These are phyloP conservation scores for Arthrobotrys sphaeroides DNA, from an alignment of 2,329 filamentous ascomycete species.

Conservation along the genomic window DNA sequence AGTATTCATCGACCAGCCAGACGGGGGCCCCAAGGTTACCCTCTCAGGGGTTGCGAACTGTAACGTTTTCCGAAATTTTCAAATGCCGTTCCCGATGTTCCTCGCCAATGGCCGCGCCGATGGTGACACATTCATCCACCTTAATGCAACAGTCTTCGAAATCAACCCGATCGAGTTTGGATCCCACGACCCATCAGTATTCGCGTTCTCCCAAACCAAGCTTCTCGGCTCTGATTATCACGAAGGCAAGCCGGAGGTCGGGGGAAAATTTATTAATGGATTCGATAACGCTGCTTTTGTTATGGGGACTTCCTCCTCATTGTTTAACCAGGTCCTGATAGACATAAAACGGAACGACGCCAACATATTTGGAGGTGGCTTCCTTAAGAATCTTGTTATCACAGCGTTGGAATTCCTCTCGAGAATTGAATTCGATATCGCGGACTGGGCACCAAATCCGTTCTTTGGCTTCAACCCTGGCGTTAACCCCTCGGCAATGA, in stretches of 20 bases:
- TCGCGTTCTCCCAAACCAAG: slow-evolving; percentile 74
- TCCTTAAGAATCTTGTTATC: slow-evolving; percentile 65
- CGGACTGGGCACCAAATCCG: slow-evolving; percentile 77
- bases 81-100: slow-evolving; percentile 77
- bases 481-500: slow-evolving; percentile 68
- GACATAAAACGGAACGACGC: slow-evolving; percentile 67
- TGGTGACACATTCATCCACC: slow-evolving; percentile 69
- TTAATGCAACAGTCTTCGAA: slow-evolving; percentile 80
- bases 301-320: slow-evolving; percentile 83
- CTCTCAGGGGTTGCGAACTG: slow-evolving; percentile 79
- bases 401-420: slow-evolving; percentile 69
- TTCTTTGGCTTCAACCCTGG: slow-evolving; percentile 73
- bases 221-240: slow-evolving; percentile 79
- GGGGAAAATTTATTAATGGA: slow-evolving; percentile 73
- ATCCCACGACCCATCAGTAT: slow-evolving; percentile 76
- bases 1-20: slow-evolving; percentile 43
- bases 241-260: slow-evolving; percentile 66
- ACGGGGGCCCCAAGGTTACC: slow-evolving; percentile 67
- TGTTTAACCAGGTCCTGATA: slow-evolving; percentile 83
- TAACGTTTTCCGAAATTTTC: slow-evolving; percentile 70
- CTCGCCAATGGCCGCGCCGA: slow-evolving; percentile 75
- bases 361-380: slow-evolving; percentile 62
- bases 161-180: slow-evolving; percentile 84
- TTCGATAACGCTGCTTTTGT: slow-evolving; percentile 85
- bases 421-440: slow-evolving; percentile 74